A percentile compares a stretch with the other conserved stretches of the same genome.
Conservation (phyloP, 371 early-diverging fungal species). For the Smittium culicis region DNA sequence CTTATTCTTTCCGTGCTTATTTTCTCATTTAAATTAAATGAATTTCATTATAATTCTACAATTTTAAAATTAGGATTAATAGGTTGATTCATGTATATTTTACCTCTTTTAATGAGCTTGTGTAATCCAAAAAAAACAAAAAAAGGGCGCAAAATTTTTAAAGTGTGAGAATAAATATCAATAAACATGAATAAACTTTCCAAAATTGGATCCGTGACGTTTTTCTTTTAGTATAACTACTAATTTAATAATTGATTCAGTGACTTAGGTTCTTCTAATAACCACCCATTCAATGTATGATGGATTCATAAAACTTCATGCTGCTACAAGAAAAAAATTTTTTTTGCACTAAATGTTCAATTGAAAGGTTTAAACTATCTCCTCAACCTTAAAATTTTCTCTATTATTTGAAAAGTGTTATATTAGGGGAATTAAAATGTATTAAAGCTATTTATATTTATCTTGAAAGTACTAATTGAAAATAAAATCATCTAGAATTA, state of each 20-base stretch:
- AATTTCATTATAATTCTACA: not conserved
- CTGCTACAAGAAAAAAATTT: not conserved
- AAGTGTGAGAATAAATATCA: not conserved
- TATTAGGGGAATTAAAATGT: not conserved
- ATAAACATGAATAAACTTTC: not conserved
- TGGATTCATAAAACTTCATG: not conserved
- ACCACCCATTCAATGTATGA: not conserved
- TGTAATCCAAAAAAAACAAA: not conserved
- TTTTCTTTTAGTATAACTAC: slow-evolving; percentile 1
- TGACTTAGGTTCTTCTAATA: not conserved
- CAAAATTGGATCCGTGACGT: not conserved
- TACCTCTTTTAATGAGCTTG: not conserved
- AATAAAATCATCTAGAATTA: not conserved
- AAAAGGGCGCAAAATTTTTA: not conserved
- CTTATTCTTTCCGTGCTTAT: not conserved
- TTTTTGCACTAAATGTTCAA: not conserved
- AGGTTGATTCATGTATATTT: not conserved
- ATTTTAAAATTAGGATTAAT: not conserved
- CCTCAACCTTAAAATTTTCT: not conserved
- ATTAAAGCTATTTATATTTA: not conserved
- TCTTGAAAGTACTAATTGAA: not conserved
- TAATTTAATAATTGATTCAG: not conserved
- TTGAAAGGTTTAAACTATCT: not conserved
- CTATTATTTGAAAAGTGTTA: not conserved
- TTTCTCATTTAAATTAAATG: not conserved